Conservation (phyloP, 495 filamentous ascomycete species). For the Trichocladium uniseriatum region DNA sequence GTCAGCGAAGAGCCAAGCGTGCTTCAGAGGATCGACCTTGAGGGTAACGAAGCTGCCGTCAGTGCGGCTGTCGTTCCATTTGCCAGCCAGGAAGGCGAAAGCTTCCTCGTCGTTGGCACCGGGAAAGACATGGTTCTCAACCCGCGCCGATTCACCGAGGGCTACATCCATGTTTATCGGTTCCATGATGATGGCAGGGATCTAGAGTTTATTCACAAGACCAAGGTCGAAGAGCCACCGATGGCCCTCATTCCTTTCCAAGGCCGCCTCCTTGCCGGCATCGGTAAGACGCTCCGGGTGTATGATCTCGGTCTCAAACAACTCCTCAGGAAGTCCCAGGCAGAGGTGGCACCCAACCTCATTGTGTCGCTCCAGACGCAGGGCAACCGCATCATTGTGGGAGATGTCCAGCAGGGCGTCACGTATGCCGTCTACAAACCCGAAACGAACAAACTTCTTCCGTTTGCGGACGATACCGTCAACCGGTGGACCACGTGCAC, state of each 20-base stretch:
- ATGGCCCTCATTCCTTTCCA: constrained; percentile 87
- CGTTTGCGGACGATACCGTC: constrained; percentile 83
- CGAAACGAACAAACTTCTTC: constrained; percentile 79
- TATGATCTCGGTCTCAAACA: constrained; percentile 89
- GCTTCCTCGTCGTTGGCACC: constrained; percentile 86
- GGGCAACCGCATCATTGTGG: constrained; percentile 71
- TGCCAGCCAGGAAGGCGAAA: constrained; percentile 76
- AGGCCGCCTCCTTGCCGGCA: constrained; percentile 74
- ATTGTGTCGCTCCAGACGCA: constrained; percentile 57
- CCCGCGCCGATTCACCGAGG: constrained; percentile 63
- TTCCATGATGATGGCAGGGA: constrained; percentile 77
- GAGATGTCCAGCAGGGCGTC: constrained; percentile 83
- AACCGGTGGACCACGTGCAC: constrained; percentile 80
- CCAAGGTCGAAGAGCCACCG: constrained; percentile 78
- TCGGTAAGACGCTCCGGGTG: constrained; percentile 71
- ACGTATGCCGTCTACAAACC: constrained; percentile 91
- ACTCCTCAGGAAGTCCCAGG: constrained; percentile 70
- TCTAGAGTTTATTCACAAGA: constrained; percentile 94
- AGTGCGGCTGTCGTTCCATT: constrained; percentile 79
- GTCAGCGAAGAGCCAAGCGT: constrained; percentile 50
- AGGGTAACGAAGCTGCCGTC: constrained; percentile 85
- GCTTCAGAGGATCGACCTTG: constrained; percentile 66
- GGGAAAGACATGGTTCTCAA: constrained; percentile 77
- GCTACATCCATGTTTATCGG: constrained; percentile 88
- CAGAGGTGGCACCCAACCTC: constrained; percentile 50